Evolutionary conservation across 805 yeast species (phyloP).

Genomic region (Yamadazyma nakazawae): DNA sequence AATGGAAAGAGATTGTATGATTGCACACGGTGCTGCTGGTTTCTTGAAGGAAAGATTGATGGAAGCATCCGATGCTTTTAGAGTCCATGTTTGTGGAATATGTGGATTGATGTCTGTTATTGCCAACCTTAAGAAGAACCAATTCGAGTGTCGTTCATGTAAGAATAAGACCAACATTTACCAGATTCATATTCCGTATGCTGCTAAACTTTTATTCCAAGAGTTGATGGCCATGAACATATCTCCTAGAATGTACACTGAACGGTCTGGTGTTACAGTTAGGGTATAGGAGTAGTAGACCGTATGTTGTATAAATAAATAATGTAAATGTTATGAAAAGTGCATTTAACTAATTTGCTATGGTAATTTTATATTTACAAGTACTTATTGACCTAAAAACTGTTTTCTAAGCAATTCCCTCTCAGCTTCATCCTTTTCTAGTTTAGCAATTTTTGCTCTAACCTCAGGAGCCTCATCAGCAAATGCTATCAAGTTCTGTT

Average conservation of each 20-base stretch:
- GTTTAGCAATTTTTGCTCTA: conserved; percentile 37
- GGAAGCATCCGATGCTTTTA: conserved; percentile 99
- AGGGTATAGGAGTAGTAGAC: conserved; percentile 16
- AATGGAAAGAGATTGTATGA: conserved; percentile 99
- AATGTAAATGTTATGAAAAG: background rate
- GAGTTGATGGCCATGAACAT: conserved; percentile 99
- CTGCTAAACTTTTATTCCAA: conserved; percentile 96
- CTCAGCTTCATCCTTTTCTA: conserved; percentile 32
- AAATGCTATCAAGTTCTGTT: conserved; percentile 76
- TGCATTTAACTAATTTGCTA: background rate
- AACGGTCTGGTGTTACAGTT: conserved; percentile 61
- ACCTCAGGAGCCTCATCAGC: conserved; percentile 70
- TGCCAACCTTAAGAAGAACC: conserved; percentile 95
- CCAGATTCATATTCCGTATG: conserved; percentile 97
- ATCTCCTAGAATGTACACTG: conserved; percentile 96
- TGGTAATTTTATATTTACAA: conserved; percentile 1
- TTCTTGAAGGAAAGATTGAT: conserved; percentile 95
- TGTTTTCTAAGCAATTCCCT: conserved; percentile 34
- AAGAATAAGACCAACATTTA: conserved; percentile 97
- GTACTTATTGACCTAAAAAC: conserved; percentile 23
- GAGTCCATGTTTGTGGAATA: conserved; percentile 97
- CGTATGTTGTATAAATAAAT: conserved; percentile 1
- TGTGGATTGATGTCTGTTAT: conserved; percentile 98
- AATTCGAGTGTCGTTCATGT: conserved; percentile 97
- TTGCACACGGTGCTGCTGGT: conserved; percentile 99